A percentile compares a stretch with the other conserved stretches of the same genome.
phyloP scores from a whole-genome alignment of 352 stramenopile species.

The Discostella stelligera region DNA sequence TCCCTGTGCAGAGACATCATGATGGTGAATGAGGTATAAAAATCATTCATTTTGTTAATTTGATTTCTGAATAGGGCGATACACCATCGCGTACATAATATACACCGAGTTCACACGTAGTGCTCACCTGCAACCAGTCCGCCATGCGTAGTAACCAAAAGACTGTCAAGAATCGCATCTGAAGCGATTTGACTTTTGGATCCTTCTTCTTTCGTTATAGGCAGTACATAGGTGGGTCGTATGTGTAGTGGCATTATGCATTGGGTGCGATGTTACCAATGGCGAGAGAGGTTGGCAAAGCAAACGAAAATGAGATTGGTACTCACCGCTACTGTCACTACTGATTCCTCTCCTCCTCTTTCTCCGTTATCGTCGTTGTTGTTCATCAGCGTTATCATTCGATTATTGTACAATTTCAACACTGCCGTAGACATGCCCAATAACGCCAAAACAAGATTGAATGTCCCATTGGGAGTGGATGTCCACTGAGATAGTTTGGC shows the following conservation, averaged over 20 bases:
- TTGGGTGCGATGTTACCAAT: too few species aligned
- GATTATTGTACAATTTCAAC: slow-evolving; percentile 34
- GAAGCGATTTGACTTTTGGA: slow-evolving; percentile 47
- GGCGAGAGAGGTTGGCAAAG: too few species aligned
- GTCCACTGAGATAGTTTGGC: slow-evolving; percentile 15
- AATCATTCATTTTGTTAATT: too few species aligned
- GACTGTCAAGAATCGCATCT: slow-evolving; percentile 78
- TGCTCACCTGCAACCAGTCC: slow-evolving; percentile 76
- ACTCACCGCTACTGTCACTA: background rate
- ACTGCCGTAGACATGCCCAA: slow-evolving; percentile 34
- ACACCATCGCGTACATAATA: too few species aligned
- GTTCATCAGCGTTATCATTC: slow-evolving; percentile 1
- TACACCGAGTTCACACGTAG: too few species aligned
- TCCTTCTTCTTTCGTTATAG: slow-evolving; percentile 26
- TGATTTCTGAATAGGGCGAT: too few species aligned
- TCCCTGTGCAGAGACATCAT: slow-evolving; percentile 23
- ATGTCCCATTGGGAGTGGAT: slow-evolving; percentile 30
- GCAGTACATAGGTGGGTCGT: too few species aligned
- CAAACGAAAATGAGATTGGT: background rate
- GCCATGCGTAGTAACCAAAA: slow-evolving; percentile 84
- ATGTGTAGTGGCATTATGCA: too few species aligned
- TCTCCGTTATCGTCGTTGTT: background rate
- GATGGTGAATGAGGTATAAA: background rate
- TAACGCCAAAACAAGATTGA: slow-evolving; percentile 39
- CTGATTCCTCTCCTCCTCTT: background rate